A percentile compares a stretch with the other conserved stretches of the same genome.
These are phyloP conservation scores for Globisporangium canariense DNA, from an alignment of 352 stramenopile genomes.

Conservation along the genomic window DNA sequence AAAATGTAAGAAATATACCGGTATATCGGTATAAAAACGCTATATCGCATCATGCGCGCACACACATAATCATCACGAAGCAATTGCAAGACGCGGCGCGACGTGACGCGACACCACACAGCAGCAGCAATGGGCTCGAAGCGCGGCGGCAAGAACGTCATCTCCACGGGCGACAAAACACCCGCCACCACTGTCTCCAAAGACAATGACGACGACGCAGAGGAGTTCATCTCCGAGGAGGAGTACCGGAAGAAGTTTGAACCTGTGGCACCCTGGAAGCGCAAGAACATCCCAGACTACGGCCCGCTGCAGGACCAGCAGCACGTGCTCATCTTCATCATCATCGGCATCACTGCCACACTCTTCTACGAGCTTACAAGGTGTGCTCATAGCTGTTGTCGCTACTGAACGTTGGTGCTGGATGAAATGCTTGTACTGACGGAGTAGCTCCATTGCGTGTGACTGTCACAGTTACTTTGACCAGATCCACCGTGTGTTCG, in stretches of 20 bases:
- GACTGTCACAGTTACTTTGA: constrained; percentile 51
- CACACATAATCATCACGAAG: neutral
- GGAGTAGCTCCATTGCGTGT: neutral
- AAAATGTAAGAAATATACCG: no score
- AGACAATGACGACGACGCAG: constrained; percentile 15
- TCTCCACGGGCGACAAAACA: neutral
- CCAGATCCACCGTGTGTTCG: constrained; percentile 62
- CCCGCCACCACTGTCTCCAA: neutral
- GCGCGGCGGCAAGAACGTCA: constrained; percentile 16
- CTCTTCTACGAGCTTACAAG: constrained; percentile 69
- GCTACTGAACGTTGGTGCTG: neutral
- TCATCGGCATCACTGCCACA: constrained; percentile 63
- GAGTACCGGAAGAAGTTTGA: constrained; percentile 66
- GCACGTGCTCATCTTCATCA: constrained; percentile 63
- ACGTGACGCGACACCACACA: neutral
- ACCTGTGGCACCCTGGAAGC: constrained; percentile 79
- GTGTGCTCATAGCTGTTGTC: constrained; percentile 18
- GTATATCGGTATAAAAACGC: no score
- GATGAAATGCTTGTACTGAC: neutral
- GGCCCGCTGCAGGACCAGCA: constrained; percentile 58
- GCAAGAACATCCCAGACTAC: constrained; percentile 75
- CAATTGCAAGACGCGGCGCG: neutral
- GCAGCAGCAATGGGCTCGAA: constrained; percentile 9
- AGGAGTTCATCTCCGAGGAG: constrained; percentile 44
- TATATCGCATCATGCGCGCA: neutral